phyloP scores from a whole-genome alignment of 106 monocot species.

The Platanthera guangdongensis region DNA sequence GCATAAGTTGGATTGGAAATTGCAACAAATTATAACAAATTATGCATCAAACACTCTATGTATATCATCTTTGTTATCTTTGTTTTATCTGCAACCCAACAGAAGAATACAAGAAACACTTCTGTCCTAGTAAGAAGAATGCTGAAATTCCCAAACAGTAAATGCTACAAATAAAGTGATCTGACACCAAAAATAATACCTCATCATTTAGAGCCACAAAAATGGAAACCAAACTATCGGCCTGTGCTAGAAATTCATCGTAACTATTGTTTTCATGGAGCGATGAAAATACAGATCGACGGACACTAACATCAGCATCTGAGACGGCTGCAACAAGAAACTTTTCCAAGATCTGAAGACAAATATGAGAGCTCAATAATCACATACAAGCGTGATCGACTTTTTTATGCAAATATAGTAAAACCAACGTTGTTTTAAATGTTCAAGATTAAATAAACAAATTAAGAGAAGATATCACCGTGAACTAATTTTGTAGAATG shows the following conservation, averaged over 20 bases:
- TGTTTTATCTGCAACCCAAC: neutral
- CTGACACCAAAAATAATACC: constrained; percentile 33
- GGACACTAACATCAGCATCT: constrained; percentile 84
- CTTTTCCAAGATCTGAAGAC: constrained; percentile 84
- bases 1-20: neutral
- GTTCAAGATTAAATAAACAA: neutral
- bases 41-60: neutral
- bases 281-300: constrained; percentile 69
- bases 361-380: neutral
- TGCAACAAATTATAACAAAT: neutral
- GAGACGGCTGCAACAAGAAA: constrained; percentile 88
- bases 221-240: constrained; percentile 83
- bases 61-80: neutral
- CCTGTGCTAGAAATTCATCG: constrained; percentile 92
- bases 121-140: neutral
- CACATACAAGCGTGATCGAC: neutral
- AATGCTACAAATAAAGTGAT: neutral
- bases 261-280: constrained; percentile 55
- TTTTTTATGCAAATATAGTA: neutral
- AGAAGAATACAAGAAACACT: neutral
- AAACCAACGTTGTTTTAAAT: neutral
- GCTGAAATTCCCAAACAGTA: neutral
- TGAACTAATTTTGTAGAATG: neutral
- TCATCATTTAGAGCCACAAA: constrained; percentile 94
- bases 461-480: neutral